Conservation (phyloP, 192 early-diverging fungal genomes). For the Linnemannia exigua region DNA sequence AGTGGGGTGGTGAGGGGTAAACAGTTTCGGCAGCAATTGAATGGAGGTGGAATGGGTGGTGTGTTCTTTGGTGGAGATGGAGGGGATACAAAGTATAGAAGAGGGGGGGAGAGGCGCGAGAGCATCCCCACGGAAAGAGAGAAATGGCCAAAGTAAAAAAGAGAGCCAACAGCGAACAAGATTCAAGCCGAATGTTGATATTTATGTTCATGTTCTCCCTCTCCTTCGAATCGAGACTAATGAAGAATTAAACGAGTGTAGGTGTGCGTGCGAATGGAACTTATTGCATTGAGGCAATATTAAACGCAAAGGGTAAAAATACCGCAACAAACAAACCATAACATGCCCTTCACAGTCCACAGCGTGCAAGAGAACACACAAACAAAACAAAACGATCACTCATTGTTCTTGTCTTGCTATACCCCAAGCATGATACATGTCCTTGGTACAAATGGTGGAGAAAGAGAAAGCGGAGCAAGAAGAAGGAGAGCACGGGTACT, state of each 20-base stretch:
- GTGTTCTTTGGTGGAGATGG: not conserved
- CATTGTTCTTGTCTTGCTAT: too few relatives aligned
- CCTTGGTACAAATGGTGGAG: too few relatives aligned
- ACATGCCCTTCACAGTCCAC: too few relatives aligned
- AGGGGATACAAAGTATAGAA: not conserved
- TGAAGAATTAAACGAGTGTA: not conserved
- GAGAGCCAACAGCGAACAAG: not conserved
- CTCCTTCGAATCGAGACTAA: too few relatives aligned
- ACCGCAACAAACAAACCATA: not conserved
- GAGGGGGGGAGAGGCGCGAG: not conserved
- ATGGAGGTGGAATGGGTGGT: not conserved
- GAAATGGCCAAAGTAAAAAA: not conserved
- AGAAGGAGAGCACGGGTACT: too few relatives aligned
- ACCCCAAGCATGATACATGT: too few relatives aligned
- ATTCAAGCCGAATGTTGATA: not conserved
- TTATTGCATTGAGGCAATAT: not conserved
- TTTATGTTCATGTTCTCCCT: too few relatives aligned
- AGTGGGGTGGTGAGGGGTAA: not conserved
- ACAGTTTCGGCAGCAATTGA: not conserved
- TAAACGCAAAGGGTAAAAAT: slow-evolving; percentile 7
- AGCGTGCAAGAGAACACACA: too few relatives aligned
- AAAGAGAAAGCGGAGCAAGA: too few relatives aligned
- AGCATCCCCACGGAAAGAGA: not conserved
- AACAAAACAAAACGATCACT: not conserved
- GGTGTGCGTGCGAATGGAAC: not conserved